Evolutionary conservation across 768 basidiomycete genomes (phyloP).

Genomic region (Sarcodon aspratus): DNA sequence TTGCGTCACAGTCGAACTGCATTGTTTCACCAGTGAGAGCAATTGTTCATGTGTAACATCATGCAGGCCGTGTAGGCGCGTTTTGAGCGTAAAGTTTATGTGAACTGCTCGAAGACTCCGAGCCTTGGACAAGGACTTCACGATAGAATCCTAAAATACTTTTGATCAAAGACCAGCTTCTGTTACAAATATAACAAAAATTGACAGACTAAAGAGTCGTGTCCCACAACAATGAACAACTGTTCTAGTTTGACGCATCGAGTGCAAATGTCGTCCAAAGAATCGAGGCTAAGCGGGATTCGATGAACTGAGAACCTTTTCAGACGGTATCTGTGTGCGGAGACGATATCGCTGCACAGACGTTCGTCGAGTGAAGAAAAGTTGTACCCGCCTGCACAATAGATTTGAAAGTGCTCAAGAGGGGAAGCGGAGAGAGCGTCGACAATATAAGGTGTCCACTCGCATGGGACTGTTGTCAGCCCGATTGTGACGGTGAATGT

Average conservation of each 20-base stretch:
- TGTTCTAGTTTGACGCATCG: conserved; percentile 45
- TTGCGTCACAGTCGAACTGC: conserved; percentile 39
- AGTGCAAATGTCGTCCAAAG: conserved; percentile 42
- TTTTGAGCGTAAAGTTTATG: conserved; percentile 32
- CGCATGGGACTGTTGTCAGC: conserved; percentile 8
- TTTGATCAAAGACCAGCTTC: not conserved
- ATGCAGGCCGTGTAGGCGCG: conserved; percentile 7
- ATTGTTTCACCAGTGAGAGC: conserved; percentile 33
- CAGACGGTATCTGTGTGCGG: conserved; percentile 38
- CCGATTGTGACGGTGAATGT: conserved; percentile 50
- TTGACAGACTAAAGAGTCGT: conserved; percentile 30
- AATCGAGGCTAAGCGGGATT: conserved; percentile 39
- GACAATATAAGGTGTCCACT: conserved; percentile 34
- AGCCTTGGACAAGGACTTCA: conserved; percentile 30
- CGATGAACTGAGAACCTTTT: conserved; percentile 52
- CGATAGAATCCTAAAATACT: conserved; percentile 25
- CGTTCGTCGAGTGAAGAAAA: conserved; percentile 22
- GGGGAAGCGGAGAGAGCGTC: conserved; percentile 36
- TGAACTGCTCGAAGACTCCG: conserved; percentile 44
- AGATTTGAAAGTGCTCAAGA: conserved; percentile 52
- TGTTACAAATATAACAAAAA: not conserved
- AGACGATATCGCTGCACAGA: conserved; percentile 39
- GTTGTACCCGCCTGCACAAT: conserved; percentile 27
- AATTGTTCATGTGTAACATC: conserved; percentile 9
- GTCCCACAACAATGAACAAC: conserved; percentile 49